These are phyloP conservation scores for Psilocybe sp. DNA, from an alignment of 768 basidiomycete genomes.

Conservation along the genomic window DNA sequence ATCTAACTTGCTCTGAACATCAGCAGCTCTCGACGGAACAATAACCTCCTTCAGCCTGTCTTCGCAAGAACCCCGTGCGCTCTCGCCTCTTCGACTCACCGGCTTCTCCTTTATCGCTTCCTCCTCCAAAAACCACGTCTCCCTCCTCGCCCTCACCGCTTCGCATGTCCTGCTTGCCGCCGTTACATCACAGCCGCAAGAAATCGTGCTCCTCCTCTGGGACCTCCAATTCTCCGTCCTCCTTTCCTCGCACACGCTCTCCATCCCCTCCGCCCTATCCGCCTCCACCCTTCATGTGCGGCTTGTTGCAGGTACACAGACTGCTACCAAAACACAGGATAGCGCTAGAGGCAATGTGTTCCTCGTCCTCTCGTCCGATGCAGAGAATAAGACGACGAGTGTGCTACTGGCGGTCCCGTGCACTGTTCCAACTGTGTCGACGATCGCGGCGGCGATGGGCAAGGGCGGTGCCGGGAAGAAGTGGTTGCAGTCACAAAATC, in stretches of 20 bases:
- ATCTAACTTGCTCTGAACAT: not conserved
- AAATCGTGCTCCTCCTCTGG: constrained; percentile 61
- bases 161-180: constrained; percentile 56
- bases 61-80: constrained; percentile 14
- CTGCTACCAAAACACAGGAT: constrained; percentile 9
- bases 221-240: constrained; percentile 68
- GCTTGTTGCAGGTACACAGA: constrained; percentile 17
- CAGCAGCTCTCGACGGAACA: constrained; percentile 39
- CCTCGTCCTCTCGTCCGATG: constrained; percentile 43
- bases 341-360: constrained; percentile 42
- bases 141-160: constrained; percentile 49
- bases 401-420: constrained; percentile 61
- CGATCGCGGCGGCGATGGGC: constrained; percentile 62
- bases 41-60: constrained; percentile 38
- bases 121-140: constrained; percentile 20
- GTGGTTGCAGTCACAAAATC: constrained; percentile 37
- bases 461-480: constrained; percentile 34
- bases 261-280: constrained; percentile 44
- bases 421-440: constrained; percentile 50
- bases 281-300: constrained; percentile 19
- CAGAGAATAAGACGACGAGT: constrained; percentile 35
- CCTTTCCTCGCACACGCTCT: constrained; percentile 49
- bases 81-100: constrained; percentile 25
- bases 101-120: constrained; percentile 26
- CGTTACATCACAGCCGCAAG: constrained; percentile 26